A percentile compares a stretch with the other conserved stretches of the same genome.
Evolutionary conservation across 192 early-diverging fungal genomes (phyloP).

Genomic region (Lobulomyces angularis): DNA sequence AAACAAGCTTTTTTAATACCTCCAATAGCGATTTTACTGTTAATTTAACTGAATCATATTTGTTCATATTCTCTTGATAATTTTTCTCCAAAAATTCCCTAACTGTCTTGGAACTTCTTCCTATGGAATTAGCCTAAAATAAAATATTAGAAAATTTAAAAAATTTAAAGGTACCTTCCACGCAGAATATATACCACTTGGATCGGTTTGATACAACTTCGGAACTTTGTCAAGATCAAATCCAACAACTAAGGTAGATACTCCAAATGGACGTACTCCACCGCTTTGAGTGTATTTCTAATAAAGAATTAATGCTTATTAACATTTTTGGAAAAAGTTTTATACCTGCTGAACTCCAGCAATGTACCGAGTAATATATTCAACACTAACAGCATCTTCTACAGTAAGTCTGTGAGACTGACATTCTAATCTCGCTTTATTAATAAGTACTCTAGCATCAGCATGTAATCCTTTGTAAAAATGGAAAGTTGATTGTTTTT

Average conservation of each 20-base stretch:
- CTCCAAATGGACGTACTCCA: conserved; percentile 96
- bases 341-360: conserved; percentile 88
- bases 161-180: conserved; percentile 61
- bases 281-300: conserved; percentile 97
- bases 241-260: conserved; percentile 91
- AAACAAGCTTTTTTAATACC: conserved; percentile 21
- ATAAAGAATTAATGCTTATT: background rate
- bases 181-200: conserved; percentile 95
- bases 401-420: conserved; percentile 94
- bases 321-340: background rate
- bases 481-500: background rate
- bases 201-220: conserved; percentile 93
- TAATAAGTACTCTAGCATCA: conserved; percentile 89
- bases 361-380: conserved; percentile 96
- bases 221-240: conserved; percentile 77
- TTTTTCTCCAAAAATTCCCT: conserved; percentile 98
- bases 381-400: conserved; percentile 91
- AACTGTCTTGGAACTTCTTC: conserved; percentile 91
- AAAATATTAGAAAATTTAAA: background rate
- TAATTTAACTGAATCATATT: conserved; percentile 77
- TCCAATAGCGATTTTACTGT: conserved; percentile 84
- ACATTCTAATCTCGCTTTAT: conserved; percentile 94
- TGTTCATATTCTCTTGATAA: conserved; percentile 71
- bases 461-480: conserved; percentile 64
- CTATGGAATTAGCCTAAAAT: conserved; percentile 80